Base-by-base conservation (phyloP, 306 rosid species). In the Astragalus membranaceus region DNA sequence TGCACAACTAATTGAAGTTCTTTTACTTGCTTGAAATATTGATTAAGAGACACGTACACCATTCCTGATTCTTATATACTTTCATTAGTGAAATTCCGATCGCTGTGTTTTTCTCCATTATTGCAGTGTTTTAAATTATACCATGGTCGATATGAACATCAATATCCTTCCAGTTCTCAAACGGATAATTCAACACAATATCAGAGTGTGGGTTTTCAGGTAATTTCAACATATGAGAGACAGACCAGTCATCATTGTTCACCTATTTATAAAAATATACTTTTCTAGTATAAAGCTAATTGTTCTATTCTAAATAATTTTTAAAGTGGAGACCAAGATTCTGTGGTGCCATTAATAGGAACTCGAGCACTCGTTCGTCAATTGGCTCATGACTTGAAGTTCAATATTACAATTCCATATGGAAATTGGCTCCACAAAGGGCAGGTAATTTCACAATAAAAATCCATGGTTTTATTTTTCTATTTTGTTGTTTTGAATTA, bases 191-290 rank as follows among this genome's bases (percentile, higher is more conserved):
- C 75, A 87, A 48, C 84, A 84, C 59, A 84, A 64, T 33, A 85
- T 93, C 57, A 93, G 96, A 50, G 82, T 93, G 60, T 90, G 91
- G 98, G 82, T 93, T 83, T 93, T 85, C 90, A 93, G 98, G 98
- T 90, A 85, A 44, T 64, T 77, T 57, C 3, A 16, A 64, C 10
- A 42, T 68, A 33, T 13, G 12, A 65, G n/a, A n/a, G n/a, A n/a
- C n/a, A n/a, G 4, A 36, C 51, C 7, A 4, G 0, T 55, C 41
- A 20, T 20, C 29, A 51, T 54, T 2, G 51, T 23, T 23, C 26
- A 26, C 46, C 10, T 43, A 49, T 56, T 41, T 44, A 26, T 10
- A 35, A 8, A 16, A 3, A 10, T 54, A 12, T 46, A 13, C 8
- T 11, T 36, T 49, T 48, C 3, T 39, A 2, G 4, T 37, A 6